Conservation (phyloP, 352 stramenopile genomes). For the Globisporangium nagaii region DNA sequence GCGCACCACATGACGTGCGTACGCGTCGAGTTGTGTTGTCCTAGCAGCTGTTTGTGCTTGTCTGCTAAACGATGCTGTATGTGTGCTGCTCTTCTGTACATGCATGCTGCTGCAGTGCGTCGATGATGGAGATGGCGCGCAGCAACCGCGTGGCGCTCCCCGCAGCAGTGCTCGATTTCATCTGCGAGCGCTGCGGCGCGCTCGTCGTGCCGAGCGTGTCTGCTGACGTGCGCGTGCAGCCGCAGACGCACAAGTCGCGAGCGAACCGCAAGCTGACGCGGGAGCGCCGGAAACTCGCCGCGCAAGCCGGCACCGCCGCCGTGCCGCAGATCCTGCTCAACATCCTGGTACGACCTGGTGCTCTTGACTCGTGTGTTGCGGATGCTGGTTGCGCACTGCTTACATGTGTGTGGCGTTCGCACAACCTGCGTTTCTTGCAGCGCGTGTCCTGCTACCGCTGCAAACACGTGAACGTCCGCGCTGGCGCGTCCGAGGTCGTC, state of each 20-base stretch:
- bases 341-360: constrained; percentile 23
- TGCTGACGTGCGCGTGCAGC: constrained; percentile 41
- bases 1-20: constrained; percentile 53
- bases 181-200: constrained; percentile 59
- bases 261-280: constrained; percentile 50
- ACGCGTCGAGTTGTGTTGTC: neutral
- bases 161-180: constrained; percentile 42
- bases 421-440: constrained; percentile 18
- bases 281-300: constrained; percentile 16
- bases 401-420: neutral
- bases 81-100: neutral
- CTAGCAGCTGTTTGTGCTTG: neutral
- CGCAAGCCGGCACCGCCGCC: constrained; percentile 4
- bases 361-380: neutral
- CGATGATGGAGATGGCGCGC: constrained; percentile 47
- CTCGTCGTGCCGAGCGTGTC: constrained; percentile 60
- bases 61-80: neutral
- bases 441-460: constrained; percentile 52
- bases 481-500: constrained; percentile 40
- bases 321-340: constrained; percentile 24
- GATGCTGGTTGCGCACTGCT: neutral
- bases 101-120: constrained; percentile 19
- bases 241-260: constrained; percentile 25
- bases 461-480: constrained; percentile 32
- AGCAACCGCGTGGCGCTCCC: constrained; percentile 31